phyloP scores from a whole-genome alignment of 139 green algal species.

The Chlorokybus atmophyticus region DNA sequence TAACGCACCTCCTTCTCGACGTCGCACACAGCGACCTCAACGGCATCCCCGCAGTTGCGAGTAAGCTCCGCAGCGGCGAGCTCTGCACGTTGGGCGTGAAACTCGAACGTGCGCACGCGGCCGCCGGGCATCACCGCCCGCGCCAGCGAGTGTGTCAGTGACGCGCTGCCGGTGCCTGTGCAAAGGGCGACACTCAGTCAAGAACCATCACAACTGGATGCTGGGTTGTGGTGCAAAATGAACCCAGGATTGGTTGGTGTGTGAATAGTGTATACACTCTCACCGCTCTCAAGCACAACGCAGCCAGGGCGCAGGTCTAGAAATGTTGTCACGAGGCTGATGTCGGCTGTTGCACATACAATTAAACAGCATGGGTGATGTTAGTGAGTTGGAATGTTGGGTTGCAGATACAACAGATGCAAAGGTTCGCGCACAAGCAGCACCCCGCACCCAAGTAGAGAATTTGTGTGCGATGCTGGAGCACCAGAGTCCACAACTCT shows the following conservation, averaged over 20 bases:
- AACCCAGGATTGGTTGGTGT: no score
- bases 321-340: slow-evolving; percentile 51
- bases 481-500: slow-evolving; percentile 32
- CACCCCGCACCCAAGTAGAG: slow-evolving; percentile 47
- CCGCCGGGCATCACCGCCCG: slow-evolving; percentile 60
- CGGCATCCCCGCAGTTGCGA: no score
- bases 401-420: slow-evolving; percentile 1
- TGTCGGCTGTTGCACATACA: slow-evolving; percentile 24
- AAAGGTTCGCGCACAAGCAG: neutral
- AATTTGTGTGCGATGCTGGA: slow-evolving; percentile 65
- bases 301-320: slow-evolving; percentile 72
- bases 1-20: no score
- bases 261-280: no score
- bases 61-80: slow-evolving; percentile 44
- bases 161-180: slow-evolving; percentile 81
- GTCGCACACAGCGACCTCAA: no score
- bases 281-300: slow-evolving; percentile 31
- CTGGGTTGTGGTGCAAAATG: no score
- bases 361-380: neutral
- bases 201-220: slow-evolving; percentile 31
- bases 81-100: slow-evolving; percentile 55
- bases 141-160: slow-evolving; percentile 74
- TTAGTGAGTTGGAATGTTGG: neutral
- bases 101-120: slow-evolving; percentile 90
- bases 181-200: no score